Base-by-base conservation (phyloP, 768 basidiomycete species). In the Pleurotus tuoliensis region DNA sequence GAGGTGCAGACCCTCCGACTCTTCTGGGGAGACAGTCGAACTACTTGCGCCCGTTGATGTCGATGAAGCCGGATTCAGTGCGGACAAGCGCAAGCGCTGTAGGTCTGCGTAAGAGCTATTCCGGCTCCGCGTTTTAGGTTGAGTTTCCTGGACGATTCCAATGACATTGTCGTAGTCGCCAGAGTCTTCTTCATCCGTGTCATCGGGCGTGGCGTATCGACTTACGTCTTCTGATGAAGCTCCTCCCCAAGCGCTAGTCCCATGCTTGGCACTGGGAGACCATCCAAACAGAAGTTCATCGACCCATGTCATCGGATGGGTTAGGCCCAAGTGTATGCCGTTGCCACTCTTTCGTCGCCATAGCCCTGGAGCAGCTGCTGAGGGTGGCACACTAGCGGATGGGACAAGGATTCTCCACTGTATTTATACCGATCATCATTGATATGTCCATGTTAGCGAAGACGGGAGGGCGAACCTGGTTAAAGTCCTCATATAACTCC, bases 211-310 rank as follows among this genome's bases (percentile, higher is more conserved):
- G 39, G 74, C 79, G 16, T 84, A 74, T 47, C 86, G 73, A 72
- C 82, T 90, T 66, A 68, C 75, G 65, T 86, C 85, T 48, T 82
- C 83, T 63, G 71, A 74, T 40, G 69, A 70, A 27, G 66, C 67
- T 15, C 83, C 89, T 30, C 83, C 83, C 93, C 92, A 94, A n/a
- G 84, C 91, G 63, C 87, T 91, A 2, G 91, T 92, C n/a, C 92
- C 90, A 47, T 82, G 83, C 48, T 72, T 75, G 1, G 90, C 81
- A 62, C 87, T 91, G 53, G 83, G 79, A 69, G 85, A 86, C 94
- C 92, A 96, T 44, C 94, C 94, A 66, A 96, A 97, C 22, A 97
- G 79, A 6, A 91, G 86, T 71, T 96, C 94, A 68, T 97, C 94
- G 13, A 96, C 80, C 93, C 93, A 96, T 12, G 88, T 86, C 89